These are phyloP conservation scores for Neckera pumila DNA, from an alignment of 225 moss, liverwort and hornwort species.

Conservation along the genomic window DNA sequence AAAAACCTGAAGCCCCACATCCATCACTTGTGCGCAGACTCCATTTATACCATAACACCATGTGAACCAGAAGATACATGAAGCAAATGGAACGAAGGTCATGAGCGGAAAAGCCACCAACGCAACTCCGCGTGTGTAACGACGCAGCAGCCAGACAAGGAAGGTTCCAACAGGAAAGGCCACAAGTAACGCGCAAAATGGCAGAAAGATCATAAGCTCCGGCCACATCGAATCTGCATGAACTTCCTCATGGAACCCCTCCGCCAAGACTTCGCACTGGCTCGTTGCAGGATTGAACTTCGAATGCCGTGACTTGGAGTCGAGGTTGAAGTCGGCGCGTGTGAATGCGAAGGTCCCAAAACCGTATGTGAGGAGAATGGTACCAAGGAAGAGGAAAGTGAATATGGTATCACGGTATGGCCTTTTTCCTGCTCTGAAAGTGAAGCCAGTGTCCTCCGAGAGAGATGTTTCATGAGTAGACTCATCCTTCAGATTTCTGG, in stretches of 20 bases:
- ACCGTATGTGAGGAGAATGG: neutral
- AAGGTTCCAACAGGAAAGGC: neutral
- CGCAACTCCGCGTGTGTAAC: neutral
- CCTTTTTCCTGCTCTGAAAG: neutral
- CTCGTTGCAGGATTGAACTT: neutral
- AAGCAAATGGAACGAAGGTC: neutral
- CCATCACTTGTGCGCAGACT: neutral
- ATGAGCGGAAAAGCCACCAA: neutral
- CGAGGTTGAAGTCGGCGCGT: neutral
- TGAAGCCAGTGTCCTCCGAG: neutral
- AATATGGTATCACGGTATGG: neutral
- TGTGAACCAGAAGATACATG: neutral
- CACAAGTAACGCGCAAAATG: neutral
- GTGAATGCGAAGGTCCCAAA: neutral
- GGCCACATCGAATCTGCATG: too few relatives aligned
- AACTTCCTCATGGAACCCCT: neutral
- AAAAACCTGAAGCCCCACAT: rapidly evolving
- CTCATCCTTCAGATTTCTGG: neutral
- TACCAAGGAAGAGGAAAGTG: neutral
- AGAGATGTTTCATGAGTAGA: neutral
- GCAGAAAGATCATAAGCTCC: neutral
- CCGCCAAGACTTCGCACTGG: neutral
- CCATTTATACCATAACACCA: neutral
- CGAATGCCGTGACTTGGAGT: neutral
- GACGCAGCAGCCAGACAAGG: neutral